phyloP scores from a whole-genome alignment of 257 asterid genomes.

The Fraxinus quadrangulata region DNA sequence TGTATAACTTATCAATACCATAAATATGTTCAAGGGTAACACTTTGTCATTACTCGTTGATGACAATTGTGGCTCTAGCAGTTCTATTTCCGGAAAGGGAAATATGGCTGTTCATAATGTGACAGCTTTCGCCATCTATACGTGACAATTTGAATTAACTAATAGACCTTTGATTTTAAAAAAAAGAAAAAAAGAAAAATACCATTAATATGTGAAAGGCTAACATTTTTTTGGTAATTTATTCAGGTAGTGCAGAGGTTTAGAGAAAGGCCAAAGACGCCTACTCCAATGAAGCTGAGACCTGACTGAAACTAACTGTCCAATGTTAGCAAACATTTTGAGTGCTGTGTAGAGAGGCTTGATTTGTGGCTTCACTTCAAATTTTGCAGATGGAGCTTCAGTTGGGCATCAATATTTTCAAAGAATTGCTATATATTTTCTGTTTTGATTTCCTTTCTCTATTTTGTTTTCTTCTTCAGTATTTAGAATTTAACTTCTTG shows the following conservation, averaged over 20 bases:
- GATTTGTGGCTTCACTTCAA: constrained; percentile 17
- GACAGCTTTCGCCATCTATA: too few species aligned
- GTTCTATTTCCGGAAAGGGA: neutral
- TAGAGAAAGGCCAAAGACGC: constrained; percentile 1
- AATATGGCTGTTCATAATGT: too few species aligned
- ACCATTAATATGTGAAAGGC: neutral
- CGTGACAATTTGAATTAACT: too few species aligned
- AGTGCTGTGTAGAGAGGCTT: constrained; percentile 6
- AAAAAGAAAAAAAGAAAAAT: neutral
- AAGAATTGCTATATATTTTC: neutral
- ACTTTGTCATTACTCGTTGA: too few species aligned
- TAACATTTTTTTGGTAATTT: neutral
- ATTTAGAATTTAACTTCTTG: neutral
- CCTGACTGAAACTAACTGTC: constrained; percentile 3
- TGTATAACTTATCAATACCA: too few species aligned
- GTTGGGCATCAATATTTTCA: neutral
- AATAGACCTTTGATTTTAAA: too few species aligned
- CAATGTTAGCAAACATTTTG: neutral
- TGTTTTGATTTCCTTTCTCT: neutral
- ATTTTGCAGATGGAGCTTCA: constrained; percentile 20
- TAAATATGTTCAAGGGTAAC: too few species aligned
- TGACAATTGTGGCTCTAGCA: neutral
- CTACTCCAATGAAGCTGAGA: constrained; percentile 11
- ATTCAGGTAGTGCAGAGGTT: constrained; percentile 14
- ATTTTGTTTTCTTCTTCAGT: neutral